Base-by-base conservation (phyloP, 73 alveolate genomes). In the Paramecium octaurelia region DNA sequence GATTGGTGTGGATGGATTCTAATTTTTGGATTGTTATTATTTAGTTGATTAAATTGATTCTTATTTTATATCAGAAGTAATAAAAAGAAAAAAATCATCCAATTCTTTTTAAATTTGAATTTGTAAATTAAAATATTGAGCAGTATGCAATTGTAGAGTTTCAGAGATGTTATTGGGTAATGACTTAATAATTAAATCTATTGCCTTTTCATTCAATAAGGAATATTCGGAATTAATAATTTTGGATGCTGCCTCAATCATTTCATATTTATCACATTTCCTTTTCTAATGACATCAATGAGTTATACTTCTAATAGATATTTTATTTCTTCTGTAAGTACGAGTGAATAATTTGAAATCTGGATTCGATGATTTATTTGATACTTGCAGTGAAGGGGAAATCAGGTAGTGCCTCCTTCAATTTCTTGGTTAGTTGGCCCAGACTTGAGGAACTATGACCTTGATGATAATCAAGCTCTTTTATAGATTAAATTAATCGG, bases 21-120 rank as follows among this genome's bases (percentile, higher is more conserved):
- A 14, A 21, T 4, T 24, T 27, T 44, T 9, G 3, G 34, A 38
- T 80, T 10, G 20, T 23, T 34, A 7, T 12, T 80, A 20, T 23
- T 24, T 59, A 16, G 21, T 18, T 54, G 20, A 54, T 54, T 54
- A 54, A 18, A 18, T 23, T 54, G 84, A 27, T 64, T 31, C 23
- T 34, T 27, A 0, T 64, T 64, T 64, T 7, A 0, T 64, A 12
- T 64, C 84, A 2, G 57, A 36, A 16, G 27, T 20, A 43, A 73
- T 73, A 36, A 40, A 43, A 12, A 4, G 46, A 73, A 29, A 35
- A 12, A 73, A 73, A 73, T 73, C 46, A 80, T 80, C 75, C n/a
- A 80, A 80, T 44, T 80, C 75, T 80, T 80, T 80, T 43, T 59
- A 80, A 46, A 80, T 80, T 44, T 80, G 60, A 73, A 54, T 40